Evolutionary conservation across 441 rosid species (phyloP), one percentile per base, ranked within the genome.

Genomic region (Croton laevigatus): DNA sequence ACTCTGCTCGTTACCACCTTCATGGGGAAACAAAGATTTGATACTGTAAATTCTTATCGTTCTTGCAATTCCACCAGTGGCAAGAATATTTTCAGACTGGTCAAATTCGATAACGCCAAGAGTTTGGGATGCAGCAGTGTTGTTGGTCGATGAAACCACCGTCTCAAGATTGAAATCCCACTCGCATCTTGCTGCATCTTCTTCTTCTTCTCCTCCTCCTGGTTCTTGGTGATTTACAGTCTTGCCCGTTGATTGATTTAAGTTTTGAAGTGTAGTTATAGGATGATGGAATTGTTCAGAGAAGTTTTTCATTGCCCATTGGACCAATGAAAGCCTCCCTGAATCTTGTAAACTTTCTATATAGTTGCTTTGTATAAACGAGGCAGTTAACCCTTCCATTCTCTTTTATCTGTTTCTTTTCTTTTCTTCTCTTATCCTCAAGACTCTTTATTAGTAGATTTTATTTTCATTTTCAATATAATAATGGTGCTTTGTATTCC

Each of bases 61-160:
- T 65, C 97, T 77, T 0, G 96, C 93, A 7, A 93, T 91, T n/a
- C 98, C 98, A 3, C 90, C 98, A 0, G 98, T 93, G 44, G 93
- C 98, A 1, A 93, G 2, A 70, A 86, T 51, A 3, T 71, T 77
- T 59, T 84, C 83, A 6, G 80, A 76, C 0, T 82, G 89, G 77
- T 93, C 98, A 73, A 86, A 86, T 60, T 93, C 97, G 72, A 89
- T 84, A 36, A 83, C 87, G 23, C 97, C 93, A 14, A 93, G 81
- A 16, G 84, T 80, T 66, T 93, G 96, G 8, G 96, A 82, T 53
- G 69, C 81, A 4, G 89, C 58, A 19, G 36, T 40, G 6, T 34
- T 10, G 49, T 60, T 36, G 62, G 59, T n/a, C 3, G 92, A 48
- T 11, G 97, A 81, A 71, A 89, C 80, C 12, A 82, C 74, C 19